Evolutionary conservation across 2,329 filamentous ascomycete genomes (phyloP).

Genomic region (Colletotrichum sp.): DNA sequence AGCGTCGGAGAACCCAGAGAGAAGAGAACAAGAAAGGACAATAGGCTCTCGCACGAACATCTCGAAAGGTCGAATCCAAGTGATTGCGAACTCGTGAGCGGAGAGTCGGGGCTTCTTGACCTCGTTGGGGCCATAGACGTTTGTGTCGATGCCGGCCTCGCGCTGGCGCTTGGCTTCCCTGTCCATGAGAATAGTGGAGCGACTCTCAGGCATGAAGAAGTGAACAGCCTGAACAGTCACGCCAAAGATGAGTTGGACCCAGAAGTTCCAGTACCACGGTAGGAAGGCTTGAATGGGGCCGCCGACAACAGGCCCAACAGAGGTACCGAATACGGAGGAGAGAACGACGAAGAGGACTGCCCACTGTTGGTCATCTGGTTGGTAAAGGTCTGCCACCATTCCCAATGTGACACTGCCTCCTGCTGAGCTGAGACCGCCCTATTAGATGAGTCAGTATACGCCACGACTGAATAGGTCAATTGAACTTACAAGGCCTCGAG

Average conservation of each 20-base stretch:
- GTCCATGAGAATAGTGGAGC: conserved; percentile 62
- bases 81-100: conserved; percentile 45
- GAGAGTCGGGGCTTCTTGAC: conserved; percentile 43
- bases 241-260: conserved; percentile 65
- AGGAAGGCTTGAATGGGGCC: conserved; percentile 54
- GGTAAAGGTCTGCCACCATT: conserved; percentile 69
- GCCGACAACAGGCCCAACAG: conserved; percentile 59
- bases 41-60: conserved; percentile 72
- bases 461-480: no score
- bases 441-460: background rate
- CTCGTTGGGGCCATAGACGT: conserved; percentile 53
- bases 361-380: conserved; percentile 60
- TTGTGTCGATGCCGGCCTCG: conserved; percentile 45
- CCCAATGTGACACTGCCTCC: conserved; percentile 70
- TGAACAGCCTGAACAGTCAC: conserved; percentile 53
- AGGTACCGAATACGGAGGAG: conserved; percentile 59
- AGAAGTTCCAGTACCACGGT: conserved; percentile 65
- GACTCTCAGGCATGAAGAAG: conserved; percentile 63
- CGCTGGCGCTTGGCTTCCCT: conserved; percentile 61
- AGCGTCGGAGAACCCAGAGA: conserved; percentile 68
- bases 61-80: conserved; percentile 66
- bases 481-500: conserved; percentile 34
- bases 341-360: conserved; percentile 66
- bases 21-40: conserved; percentile 63
- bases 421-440: conserved; percentile 65